Conservation (phyloP, 2,329 filamentous ascomycete genomes). For the Kalmusia sp. region DNA sequence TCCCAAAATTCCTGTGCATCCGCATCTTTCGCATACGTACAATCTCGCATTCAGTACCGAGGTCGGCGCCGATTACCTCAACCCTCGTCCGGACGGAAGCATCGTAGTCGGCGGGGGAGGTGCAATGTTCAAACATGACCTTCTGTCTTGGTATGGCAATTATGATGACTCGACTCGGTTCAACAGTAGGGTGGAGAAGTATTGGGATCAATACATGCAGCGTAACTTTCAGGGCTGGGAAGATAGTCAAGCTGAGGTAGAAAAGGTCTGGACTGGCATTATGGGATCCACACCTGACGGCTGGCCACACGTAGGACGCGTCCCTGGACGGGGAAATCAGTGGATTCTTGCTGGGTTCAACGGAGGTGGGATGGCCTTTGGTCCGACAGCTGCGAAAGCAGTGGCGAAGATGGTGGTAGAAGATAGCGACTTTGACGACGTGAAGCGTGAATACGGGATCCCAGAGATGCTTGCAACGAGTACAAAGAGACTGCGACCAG, state of each 20-base stretch:
- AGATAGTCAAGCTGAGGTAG: slow-evolving; percentile 44
- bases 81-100: slow-evolving; percentile 15
- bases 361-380: slow-evolving; percentile 60
- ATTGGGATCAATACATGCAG: slow-evolving; percentile 60
- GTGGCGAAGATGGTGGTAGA: slow-evolving; percentile 51
- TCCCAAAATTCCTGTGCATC: slow-evolving; percentile 15
- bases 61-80: slow-evolving; percentile 19
- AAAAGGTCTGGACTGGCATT: slow-evolving; percentile 54
- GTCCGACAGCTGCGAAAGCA: slow-evolving; percentile 51
- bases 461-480: slow-evolving; percentile 48
- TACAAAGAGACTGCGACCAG: slow-evolving; percentile 28
- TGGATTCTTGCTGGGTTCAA: slow-evolving; percentile 59
- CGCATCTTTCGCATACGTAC: slow-evolving; percentile 34
- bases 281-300: slow-evolving; percentile 50
- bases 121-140: slow-evolving; percentile 41
- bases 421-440: slow-evolving; percentile 39
- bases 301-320: slow-evolving; percentile 52
- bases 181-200: slow-evolving; percentile 44
- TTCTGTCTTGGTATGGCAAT: slow-evolving; percentile 54
- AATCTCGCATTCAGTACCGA: slow-evolving; percentile 27
- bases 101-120: slow-evolving; percentile 45
- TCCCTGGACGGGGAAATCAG: slow-evolving; percentile 51
- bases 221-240: slow-evolving; percentile 59
- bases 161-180: slow-evolving; percentile 56
- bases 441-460: slow-evolving; percentile 36